phyloP scores from a whole-genome alignment of 225 moss, liverwort and hornwort species.

The Asterella californica region DNA sequence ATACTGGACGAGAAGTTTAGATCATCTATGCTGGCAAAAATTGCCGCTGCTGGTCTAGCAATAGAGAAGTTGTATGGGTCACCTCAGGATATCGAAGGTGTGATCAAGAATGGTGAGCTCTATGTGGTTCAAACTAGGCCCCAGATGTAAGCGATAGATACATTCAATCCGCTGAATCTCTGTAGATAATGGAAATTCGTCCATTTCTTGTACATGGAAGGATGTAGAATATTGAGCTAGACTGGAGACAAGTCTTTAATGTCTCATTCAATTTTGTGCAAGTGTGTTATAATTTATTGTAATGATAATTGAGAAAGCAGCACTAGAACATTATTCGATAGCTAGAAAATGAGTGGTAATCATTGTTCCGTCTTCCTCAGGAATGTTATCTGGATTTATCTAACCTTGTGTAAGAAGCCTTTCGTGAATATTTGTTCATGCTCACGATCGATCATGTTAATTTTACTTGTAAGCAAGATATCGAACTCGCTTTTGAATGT shows the following conservation, averaged over 20 bases:
- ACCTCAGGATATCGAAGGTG: conserved; percentile 94
- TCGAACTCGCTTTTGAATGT: too few relatives aligned
- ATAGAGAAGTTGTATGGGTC: conserved; percentile 73
- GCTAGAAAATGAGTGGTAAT: background rate
- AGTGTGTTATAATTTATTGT: background rate
- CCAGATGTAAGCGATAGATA: conserved; percentile 54
- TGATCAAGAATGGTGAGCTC: conserved; percentile 76
- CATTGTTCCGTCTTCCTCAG: background rate
- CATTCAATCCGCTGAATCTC: background rate
- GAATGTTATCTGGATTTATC: background rate
- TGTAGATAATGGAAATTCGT: background rate
- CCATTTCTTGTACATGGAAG: conserved; percentile 18
- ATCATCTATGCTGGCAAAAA: conserved; percentile 63
- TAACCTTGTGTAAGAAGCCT: background rate
- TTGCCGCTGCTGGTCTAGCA: conserved; percentile 69
- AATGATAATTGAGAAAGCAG: background rate
- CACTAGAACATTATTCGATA: background rate
- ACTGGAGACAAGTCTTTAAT: background rate
- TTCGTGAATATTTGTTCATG: background rate
- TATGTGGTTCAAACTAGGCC: conserved; percentile 94
- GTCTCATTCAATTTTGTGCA: conserved; percentile 21
- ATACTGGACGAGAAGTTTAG: conserved; percentile 64
- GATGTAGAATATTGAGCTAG: conserved; percentile 22
- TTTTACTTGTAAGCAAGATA: background rate
- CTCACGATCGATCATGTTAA: background rate